These are phyloP conservation scores for Xylariaceae sp. DNA, from an alignment of 2,329 filamentous ascomycete genomes.

Conservation along the genomic window DNA sequence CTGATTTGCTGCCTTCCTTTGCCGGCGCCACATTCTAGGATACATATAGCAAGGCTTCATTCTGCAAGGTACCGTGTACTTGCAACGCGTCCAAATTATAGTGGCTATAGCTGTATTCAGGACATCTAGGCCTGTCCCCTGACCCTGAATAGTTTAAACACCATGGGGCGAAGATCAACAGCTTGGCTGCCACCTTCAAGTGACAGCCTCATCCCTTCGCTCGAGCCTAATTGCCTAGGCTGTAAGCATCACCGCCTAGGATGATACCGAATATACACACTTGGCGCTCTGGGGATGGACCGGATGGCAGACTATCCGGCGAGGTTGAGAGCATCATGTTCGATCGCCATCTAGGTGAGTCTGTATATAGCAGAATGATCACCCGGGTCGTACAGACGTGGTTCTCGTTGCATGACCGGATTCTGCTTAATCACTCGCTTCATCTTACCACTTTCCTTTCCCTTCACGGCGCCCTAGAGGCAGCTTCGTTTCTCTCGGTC, in stretches of 20 bases:
- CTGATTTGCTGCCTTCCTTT: slow-evolving; percentile 7
- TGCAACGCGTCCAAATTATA: neutral
- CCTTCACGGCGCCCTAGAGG: slow-evolving; percentile 20
- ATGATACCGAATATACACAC: slow-evolving; percentile 6
- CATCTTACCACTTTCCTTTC: slow-evolving; percentile 2
- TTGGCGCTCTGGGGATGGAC: slow-evolving; percentile 24
- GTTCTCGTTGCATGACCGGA: slow-evolving; percentile 23
- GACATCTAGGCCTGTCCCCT: neutral
- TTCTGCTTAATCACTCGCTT: slow-evolving; percentile 23
- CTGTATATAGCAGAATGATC: slow-evolving; percentile 26
- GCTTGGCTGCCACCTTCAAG: neutral
- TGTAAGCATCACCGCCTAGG: slow-evolving; percentile 1
- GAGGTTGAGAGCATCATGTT: slow-evolving; percentile 1
- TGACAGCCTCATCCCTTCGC: slow-evolving; percentile 13
- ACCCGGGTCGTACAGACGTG: slow-evolving; percentile 12
- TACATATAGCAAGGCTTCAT: slow-evolving; percentile 5
- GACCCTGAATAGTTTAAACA: neutral
- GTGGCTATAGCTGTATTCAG: neutral
- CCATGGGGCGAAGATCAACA: neutral
- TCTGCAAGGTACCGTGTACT: neutral
- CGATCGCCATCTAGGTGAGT: slow-evolving; percentile 22
- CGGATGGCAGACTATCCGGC: slow-evolving; percentile 24
- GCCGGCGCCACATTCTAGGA: slow-evolving; percentile 10
- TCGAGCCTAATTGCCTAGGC: slow-evolving; percentile 13
- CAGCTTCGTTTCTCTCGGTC: slow-evolving; percentile 21